These are phyloP conservation scores for Globisporangium camurandrum DNA, from an alignment of 352 stramenopile genomes.

Conservation along the genomic window DNA sequence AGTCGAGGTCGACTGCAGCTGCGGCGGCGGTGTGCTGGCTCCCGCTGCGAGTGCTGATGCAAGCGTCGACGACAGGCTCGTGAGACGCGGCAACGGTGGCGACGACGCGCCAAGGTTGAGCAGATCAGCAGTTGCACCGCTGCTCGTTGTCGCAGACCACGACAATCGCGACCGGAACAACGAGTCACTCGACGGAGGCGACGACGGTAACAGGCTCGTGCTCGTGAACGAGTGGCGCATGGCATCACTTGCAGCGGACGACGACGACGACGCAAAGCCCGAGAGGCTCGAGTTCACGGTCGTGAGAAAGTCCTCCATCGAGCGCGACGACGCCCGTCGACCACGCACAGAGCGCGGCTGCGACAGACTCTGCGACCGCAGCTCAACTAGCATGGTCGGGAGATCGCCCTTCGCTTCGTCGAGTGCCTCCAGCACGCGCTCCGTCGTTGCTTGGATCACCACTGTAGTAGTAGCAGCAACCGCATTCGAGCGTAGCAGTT, in stretches of 20 bases:
- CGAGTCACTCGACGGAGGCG: conserved; percentile 19
- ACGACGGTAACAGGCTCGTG: conserved; percentile 21
- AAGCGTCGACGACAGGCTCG: conserved; percentile 14
- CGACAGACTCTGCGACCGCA: conserved; percentile 50
- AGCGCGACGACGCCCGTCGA: conserved; percentile 43
- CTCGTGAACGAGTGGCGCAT: conserved; percentile 14
- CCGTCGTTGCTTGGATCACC: conserved; percentile 69
- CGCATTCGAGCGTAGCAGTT: too few species aligned
- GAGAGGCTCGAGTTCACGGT: conserved; percentile 40
- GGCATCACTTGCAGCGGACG: too few species aligned
- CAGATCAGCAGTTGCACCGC: conserved; percentile 8
- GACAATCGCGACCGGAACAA: conserved; percentile 9
- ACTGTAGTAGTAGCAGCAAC: too few species aligned
- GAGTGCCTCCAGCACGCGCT: conserved; percentile 56
- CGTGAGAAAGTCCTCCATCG: conserved; percentile 61
- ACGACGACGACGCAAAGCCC: too few species aligned
- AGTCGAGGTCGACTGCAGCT: conserved; percentile 5
- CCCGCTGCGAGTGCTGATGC: background rate
- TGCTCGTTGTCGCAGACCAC: conserved; percentile 5
- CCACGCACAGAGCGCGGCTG: conserved; percentile 19
- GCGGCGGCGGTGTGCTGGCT: background rate
- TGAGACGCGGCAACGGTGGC: conserved; percentile 1
- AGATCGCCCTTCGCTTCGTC: conserved; percentile 71
- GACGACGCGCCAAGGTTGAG: conserved; percentile 9
- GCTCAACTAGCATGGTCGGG: conserved; percentile 41